Evolutionary conservation across 306 rosid genomes (phyloP).

Genomic region (Cotoneaster glaucophyllus): DNA sequence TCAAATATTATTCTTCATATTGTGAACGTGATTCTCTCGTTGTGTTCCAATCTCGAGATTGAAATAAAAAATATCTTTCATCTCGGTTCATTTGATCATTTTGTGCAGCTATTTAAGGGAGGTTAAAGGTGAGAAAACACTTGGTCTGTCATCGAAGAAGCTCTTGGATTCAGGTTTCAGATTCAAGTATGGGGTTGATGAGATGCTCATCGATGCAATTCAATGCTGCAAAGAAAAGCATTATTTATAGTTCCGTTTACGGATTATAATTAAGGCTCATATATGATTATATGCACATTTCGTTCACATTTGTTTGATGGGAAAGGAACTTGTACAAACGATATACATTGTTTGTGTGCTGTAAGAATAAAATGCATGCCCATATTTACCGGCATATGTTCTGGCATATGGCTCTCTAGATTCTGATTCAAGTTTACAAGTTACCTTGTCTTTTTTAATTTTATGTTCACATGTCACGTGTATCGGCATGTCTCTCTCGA

Average conservation of each 20-base stretch:
- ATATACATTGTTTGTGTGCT: no score
- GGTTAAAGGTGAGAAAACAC: background rate
- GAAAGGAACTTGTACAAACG: no score
- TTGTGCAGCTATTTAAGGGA: conserved; percentile 25
- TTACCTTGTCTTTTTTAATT: no score
- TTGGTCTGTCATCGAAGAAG: conserved; percentile 39
- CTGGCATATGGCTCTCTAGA: no score
- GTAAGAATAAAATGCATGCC: no score
- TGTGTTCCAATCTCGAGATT: background rate
- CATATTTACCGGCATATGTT: no score
- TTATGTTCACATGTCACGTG: conserved; percentile 44
- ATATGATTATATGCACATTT: no score
- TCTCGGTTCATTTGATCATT: background rate
- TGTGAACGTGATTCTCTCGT: background rate
- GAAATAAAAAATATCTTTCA: background rate
- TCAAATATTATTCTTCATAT: background rate
- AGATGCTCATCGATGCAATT: conserved; percentile 38
- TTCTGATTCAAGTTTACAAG: no score
- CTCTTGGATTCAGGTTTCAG: conserved; percentile 40
- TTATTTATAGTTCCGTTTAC: conserved; percentile 18
- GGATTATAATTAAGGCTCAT: no score
- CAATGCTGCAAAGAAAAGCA: conserved; percentile 44
- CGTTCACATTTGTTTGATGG: no score
- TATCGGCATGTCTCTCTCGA: conserved; percentile 73
- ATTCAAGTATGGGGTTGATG: conserved; percentile 40